These are phyloP conservation scores for Nosema bombycis DNA, from an alignment of 371 early-diverging fungal genomes.

Conservation along the genomic window DNA sequence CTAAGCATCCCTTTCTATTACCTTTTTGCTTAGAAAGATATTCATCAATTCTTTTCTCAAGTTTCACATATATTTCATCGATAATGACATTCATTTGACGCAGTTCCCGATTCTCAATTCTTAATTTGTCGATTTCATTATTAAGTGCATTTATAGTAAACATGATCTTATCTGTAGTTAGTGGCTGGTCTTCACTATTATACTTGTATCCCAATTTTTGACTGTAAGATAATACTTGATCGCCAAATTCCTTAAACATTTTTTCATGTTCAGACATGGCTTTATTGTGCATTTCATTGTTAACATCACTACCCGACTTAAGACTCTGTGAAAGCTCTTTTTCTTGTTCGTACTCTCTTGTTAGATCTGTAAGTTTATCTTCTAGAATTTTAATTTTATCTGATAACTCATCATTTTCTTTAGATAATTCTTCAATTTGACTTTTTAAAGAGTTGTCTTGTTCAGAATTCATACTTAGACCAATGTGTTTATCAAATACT, in stretches of 20 bases:
- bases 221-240: background rate
- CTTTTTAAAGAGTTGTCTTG: background rate
- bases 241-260: background rate
- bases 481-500: slow-evolving; percentile 83
- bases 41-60: background rate
- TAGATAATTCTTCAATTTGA: background rate
- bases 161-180: background rate
- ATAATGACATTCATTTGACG: background rate
- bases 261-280: background rate
- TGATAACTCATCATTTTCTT: background rate
- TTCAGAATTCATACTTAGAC: slow-evolving; percentile 71
- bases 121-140: background rate
- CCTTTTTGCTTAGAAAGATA: background rate
- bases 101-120: background rate
- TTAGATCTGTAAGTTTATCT: background rate
- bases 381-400: background rate
- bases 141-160: background rate
- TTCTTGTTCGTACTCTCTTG: background rate
- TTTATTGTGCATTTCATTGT: background rate
- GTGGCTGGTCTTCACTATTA: background rate
- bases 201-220: background rate
- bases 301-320: background rate
- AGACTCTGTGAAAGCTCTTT: background rate
- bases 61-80: background rate
- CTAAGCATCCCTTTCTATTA: background rate